Evolutionary conservation across 176 grass and related monocot species (phyloP).

Genomic region (Musa itinerans): DNA sequence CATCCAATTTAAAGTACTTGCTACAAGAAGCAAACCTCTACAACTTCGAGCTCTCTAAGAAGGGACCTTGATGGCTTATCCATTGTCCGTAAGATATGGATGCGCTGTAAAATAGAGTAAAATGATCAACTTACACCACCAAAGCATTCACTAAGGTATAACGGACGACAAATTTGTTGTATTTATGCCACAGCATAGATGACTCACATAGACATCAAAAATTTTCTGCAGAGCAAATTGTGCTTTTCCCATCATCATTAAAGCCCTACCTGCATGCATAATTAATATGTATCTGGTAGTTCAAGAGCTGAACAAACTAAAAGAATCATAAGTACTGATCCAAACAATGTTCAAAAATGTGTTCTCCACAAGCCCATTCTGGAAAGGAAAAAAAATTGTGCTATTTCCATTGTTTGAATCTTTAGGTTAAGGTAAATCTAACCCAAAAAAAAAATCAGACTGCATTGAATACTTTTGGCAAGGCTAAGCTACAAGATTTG

Average conservation of each 20-base stretch:
- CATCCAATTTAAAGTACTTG: constrained; percentile 7
- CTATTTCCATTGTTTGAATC: too few species aligned
- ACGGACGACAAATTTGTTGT: not conserved
- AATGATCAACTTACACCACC: constrained; percentile 23
- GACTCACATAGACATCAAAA: constrained; percentile 78
- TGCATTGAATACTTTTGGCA: not conserved
- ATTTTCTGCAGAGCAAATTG: constrained; percentile 82
- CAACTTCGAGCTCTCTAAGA: constrained; percentile 87
- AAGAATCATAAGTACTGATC: not conserved
- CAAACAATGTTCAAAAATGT: not conserved
- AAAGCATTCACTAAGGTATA: constrained; percentile 5
- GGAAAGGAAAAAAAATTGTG: not conserved
- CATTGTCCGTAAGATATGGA: constrained; percentile 80
- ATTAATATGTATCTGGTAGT: not conserved
- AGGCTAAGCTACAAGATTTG: not conserved
- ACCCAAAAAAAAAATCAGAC: not conserved
- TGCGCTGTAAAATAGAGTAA: constrained; percentile 48
- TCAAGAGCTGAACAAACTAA: not conserved
- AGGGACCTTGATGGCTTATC: constrained; percentile 89
- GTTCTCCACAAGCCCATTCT: not conserved
- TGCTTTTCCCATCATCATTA: constrained; percentile 83
- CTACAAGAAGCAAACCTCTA: constrained; percentile 58
- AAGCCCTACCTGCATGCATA: constrained; percentile 53
- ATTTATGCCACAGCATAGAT: constrained; percentile 13
- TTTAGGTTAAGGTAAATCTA: not conserved